Base-by-base conservation (phyloP, 352 stramenopile genomes). In the Blastocystis sp. region DNA sequence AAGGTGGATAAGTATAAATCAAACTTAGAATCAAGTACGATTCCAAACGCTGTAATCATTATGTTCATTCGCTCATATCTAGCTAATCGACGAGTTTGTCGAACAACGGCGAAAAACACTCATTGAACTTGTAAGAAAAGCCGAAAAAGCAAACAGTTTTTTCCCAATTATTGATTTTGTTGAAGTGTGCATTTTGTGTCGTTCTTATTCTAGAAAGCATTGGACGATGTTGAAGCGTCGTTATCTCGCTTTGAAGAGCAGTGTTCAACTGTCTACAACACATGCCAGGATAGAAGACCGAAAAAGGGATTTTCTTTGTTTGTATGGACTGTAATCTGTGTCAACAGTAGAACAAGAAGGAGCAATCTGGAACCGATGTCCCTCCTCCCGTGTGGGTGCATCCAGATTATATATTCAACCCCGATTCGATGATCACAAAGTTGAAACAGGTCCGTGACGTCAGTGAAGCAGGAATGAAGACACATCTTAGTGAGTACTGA, bases 101-200 rank as follows among this genome's bases (percentile, higher is more conserved):
- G 73, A 68, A n/a, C 59, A 85, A n/a, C 47, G 73, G 56, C 59
- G 13, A 26, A 68, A n/a, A n/a, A 30, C 50, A 47, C 9, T 85
- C 16, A 54, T 16, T 2, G 56, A 50, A 11, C 45, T 85, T 20
- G 63, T 54, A 7, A 39, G 68, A 24, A 85, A 85, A 50, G 50
- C 53, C 0, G 73, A 85, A n/a, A 43, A 85, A 45, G 73, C 73
- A 8, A 62, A 59, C 20, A 69, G 43, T 45, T 26, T 68, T 24
- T 85, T 85, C 39, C 47, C 73, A 8, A 66, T 85, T 11, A 85
- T 85, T 50, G 73, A 85, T n/a, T 85, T 69, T 65, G 73, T 85
- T 16, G 47, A 66, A 50, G 73, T 85, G 7, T 20, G 30, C 6
- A 13, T 68, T 20, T 30, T 68, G 18, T 24, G 11, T 30, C 11